A percentile compares a stretch with the other conserved stretches of the same genome.
phyloP scores from a whole-genome alignment of 805 yeast genomes.

The Pichia gijzeniarum region DNA sequence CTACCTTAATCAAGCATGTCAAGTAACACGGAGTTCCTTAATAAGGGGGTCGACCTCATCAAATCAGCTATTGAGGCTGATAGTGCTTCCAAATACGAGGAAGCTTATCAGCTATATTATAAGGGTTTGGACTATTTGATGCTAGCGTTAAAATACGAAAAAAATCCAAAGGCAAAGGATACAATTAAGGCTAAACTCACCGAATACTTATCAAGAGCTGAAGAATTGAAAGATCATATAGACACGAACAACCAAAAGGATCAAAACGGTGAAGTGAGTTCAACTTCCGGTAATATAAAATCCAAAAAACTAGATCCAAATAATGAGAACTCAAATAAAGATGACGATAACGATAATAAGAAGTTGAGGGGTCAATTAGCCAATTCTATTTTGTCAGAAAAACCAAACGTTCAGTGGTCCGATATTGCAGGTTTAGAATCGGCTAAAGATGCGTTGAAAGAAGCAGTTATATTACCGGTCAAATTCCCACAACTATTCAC shows the following conservation, averaged over 20 bases:
- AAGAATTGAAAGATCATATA: slow-evolving; percentile 83
- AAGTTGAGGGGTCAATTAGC: slow-evolving; percentile 86
- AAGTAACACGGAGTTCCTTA: slow-evolving; percentile 58
- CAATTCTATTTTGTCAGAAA: slow-evolving; percentile 86
- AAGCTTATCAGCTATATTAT: slow-evolving; percentile 88
- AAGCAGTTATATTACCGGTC: slow-evolving; percentile 94
- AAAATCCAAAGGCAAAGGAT: slow-evolving; percentile 83
- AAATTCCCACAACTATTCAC: slow-evolving; percentile 92
- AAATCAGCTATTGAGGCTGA: slow-evolving; percentile 95
- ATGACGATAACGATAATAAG: slow-evolving; percentile 75
- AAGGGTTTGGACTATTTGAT: slow-evolving; percentile 90
- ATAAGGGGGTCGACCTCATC: slow-evolving; percentile 91
- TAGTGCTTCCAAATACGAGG: slow-evolving; percentile 81
- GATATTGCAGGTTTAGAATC: slow-evolving; percentile 94
- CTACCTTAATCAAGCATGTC: slow-evolving; percentile 18
- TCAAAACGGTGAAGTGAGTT: slow-evolving; percentile 45
- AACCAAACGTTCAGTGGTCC: slow-evolving; percentile 88
- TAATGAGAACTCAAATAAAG: slow-evolving; percentile 33
- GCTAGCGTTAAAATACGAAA: slow-evolving; percentile 93
- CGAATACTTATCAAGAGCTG: slow-evolving; percentile 89
- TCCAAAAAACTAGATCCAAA: slow-evolving; percentile 38
- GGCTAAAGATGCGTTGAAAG: slow-evolving; percentile 94
- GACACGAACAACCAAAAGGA: slow-evolving; percentile 48
- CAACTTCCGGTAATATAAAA: slow-evolving; percentile 53
- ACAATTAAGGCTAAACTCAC: slow-evolving; percentile 82